Base-by-base conservation (phyloP, 2,329 filamentous ascomycete species). In the Aspergillus sergii region DNA sequence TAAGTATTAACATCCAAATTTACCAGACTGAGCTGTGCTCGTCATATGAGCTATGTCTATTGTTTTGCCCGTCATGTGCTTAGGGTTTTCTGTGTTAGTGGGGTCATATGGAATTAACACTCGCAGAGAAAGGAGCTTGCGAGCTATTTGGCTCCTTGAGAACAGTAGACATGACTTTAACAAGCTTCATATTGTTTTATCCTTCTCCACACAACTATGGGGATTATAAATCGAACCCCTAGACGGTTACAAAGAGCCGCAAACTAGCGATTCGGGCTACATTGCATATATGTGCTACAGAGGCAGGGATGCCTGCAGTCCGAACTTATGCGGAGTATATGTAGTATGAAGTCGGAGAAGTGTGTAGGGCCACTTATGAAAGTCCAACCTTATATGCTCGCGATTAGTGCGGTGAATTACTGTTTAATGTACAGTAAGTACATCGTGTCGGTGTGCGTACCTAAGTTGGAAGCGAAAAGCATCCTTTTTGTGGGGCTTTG, bases 21-120 rank as follows among this genome's bases (percentile, higher is more conserved):
- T 41, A 59, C 55, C 16, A 43, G 62, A 63, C 59, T 68, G 69
- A 74, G 74, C 72, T 72, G 73, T 57, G 68, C 71, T 75, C 67
- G 71, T 65, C 66, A 54, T 55, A 62, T 60, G 60, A 57, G 43
- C 16, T 14, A 54, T 59, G 58, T 56, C 21, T 55, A 55, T 45
- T 32, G n/a, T 32, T 30, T 30, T 51, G 19, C 19, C 4, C 16
- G 26, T 21, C 21, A n/a, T 32, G 16, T 32, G 28, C n/a, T 51
- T n/a, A 51, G 16, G 48, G 28, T 16, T 51, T n/a, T 10, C n/a
- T 32, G 19, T 19, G 28, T 32, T 34, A n/a, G 41, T 28, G 43
- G 43, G 26, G 41, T 48, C 36, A 30, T 48, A 45, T 48, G 41
- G 41, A 26, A 46, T 48, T 43, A 23, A 8, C 19, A 36, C 23